phyloP scores from a whole-genome alignment of 345 rosid genomes.

The Sonneratia alba region DNA sequence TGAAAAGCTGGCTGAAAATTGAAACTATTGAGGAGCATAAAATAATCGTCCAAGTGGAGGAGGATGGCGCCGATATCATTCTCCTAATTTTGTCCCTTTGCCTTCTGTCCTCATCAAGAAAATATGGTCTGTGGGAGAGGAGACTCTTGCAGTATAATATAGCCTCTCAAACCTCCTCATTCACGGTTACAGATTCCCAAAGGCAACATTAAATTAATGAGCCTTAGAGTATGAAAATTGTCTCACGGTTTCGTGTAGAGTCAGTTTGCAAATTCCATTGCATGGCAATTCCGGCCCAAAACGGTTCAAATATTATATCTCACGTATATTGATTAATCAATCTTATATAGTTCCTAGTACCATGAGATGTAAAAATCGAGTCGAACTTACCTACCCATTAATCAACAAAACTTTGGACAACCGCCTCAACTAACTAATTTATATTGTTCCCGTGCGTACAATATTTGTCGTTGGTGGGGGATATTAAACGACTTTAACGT shows the following conservation, averaged over 20 bases:
- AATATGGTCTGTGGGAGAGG: not conserved
- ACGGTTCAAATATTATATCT: not conserved
- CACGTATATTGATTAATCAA: too few species aligned
- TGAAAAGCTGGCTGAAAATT: not conserved
- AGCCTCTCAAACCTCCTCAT: not conserved
- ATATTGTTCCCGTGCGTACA: too few species aligned
- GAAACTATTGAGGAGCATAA: not conserved
- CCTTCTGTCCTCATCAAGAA: not conserved
- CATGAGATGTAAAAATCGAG: too few species aligned
- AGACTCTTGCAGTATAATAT: not conserved
- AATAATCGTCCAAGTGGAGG: not conserved
- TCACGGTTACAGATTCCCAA: not conserved
- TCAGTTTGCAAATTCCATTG: not conserved
- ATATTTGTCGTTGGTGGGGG: too few species aligned
- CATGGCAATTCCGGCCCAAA: not conserved
- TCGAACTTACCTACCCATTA: too few species aligned
- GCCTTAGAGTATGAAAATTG: not conserved
- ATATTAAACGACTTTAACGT: not conserved
- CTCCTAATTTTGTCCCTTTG: constrained; percentile 1
- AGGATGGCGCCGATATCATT: not conserved
- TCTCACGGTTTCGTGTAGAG: not conserved
- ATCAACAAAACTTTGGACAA: too few species aligned
- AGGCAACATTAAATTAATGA: not conserved
- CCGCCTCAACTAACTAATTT: too few species aligned
- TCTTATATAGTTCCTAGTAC: too few species aligned